Evolutionary conservation across 768 basidiomycete species (phyloP).

Genomic region (Mycena rosella): DNA sequence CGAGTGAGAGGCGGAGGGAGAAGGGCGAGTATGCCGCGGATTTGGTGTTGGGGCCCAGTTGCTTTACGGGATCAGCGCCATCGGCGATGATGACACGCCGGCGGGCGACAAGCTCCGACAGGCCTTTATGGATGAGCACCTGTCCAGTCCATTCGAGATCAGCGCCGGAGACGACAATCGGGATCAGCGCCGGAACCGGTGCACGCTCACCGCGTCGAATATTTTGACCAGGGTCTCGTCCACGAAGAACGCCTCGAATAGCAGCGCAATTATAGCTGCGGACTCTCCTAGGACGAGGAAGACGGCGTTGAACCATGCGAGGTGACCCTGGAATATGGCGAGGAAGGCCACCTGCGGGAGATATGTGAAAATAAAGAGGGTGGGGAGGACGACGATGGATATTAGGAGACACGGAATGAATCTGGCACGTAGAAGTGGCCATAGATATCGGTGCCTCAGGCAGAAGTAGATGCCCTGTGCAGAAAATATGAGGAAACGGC

Average conservation of each 20-base stretch:
- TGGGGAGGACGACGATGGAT: slow-evolving; percentile 43
- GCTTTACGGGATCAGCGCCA: slow-evolving; percentile 29
- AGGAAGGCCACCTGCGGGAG: slow-evolving; percentile 66
- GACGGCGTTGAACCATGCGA: slow-evolving; percentile 56
- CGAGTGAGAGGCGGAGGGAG: slow-evolving; percentile 37
- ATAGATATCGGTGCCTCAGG: slow-evolving; percentile 28
- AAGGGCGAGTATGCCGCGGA: slow-evolving; percentile 36
- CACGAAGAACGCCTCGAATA: slow-evolving; percentile 37
- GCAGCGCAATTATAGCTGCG: slow-evolving; percentile 28
- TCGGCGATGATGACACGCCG: slow-evolving; percentile 25
- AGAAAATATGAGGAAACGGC: neutral
- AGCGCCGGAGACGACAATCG: neutral
- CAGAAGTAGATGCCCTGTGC: slow-evolving; percentile 34
- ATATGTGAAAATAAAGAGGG: slow-evolving; percentile 60
- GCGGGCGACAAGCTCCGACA: slow-evolving; percentile 29
- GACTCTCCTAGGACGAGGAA: slow-evolving; percentile 36
- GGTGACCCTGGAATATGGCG: slow-evolving; percentile 63
- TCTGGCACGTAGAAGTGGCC: slow-evolving; percentile 30
- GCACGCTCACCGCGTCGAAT: slow-evolving; percentile 35
- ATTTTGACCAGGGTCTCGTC: slow-evolving; percentile 36
- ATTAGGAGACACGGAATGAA: slow-evolving; percentile 36
- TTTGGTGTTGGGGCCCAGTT: slow-evolving; percentile 30
- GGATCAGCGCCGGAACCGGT: neutral
- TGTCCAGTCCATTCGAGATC: slow-evolving; percentile 1
- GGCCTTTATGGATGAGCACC: slow-evolving; percentile 32